phyloP scores from a whole-genome alignment of 768 basidiomycete genomes.

The Dentipellis fragilis region DNA sequence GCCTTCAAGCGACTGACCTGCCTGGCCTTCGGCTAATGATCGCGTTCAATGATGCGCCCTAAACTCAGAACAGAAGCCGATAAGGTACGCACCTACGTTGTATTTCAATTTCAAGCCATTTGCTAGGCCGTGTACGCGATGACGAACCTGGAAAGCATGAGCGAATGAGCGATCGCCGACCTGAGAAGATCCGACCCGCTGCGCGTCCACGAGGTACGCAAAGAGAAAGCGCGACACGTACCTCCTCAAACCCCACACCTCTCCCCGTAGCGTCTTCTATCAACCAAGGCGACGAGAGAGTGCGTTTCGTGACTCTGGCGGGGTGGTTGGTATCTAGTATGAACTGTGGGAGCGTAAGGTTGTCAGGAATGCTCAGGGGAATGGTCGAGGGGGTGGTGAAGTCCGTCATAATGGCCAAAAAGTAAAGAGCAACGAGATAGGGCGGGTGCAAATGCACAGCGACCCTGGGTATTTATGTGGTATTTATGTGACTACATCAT shows the following conservation, averaged over 20 bases:
- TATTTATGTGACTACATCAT: no score
- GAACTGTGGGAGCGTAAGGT: constrained; percentile 17
- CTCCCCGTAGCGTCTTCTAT: constrained; percentile 32
- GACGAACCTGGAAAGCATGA: constrained; percentile 20
- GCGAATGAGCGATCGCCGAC: neutral
- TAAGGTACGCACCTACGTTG: constrained; percentile 22
- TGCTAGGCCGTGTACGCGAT: constrained; percentile 27
- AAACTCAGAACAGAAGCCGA: no score
- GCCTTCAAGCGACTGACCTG: no score
- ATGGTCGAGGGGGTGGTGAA: constrained; percentile 3
- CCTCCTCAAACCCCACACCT: constrained; percentile 27
- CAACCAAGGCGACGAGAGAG: constrained; percentile 24
- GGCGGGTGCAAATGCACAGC: no score
- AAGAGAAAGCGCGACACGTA: constrained; percentile 8
- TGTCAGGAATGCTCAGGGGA: constrained; percentile 12
- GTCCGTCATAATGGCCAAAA: constrained; percentile 8
- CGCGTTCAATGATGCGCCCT: no score
- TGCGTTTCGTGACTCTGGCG: constrained; percentile 3
- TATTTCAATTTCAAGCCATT: constrained; percentile 26
- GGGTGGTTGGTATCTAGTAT: constrained; percentile 14
- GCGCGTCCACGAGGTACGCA: neutral
- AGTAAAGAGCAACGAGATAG: neutral
- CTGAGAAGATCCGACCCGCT: neutral
- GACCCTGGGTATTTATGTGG: no score
- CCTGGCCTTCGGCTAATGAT: no score